A percentile compares a stretch with the other conserved stretches of the same genome.
These are phyloP conservation scores for Trichosporon sp. DNA, from an alignment of 1,284 basidiomycete species.

Conservation along the genomic window DNA sequence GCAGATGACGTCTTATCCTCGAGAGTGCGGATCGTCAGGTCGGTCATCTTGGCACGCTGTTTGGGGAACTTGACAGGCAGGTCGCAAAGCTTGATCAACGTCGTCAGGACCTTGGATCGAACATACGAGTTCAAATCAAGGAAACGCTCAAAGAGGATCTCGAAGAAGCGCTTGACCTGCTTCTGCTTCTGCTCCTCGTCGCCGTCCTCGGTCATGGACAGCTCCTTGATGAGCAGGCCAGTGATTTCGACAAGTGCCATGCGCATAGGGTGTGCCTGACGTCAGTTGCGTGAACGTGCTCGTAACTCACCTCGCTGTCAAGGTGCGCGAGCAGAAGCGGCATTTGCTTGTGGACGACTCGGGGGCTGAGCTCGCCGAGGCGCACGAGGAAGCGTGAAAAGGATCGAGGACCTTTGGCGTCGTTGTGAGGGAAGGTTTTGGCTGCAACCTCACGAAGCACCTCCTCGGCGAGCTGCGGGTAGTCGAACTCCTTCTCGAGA, in stretches of 20 bases:
- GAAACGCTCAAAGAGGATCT: conserved; percentile 76
- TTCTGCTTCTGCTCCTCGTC: conserved; percentile 64
- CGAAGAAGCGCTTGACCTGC: conserved; percentile 77
- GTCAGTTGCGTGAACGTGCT: neutral
- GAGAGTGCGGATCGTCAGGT: conserved; percentile 70
- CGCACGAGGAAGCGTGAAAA: conserved; percentile 82
- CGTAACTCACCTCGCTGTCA: conserved; percentile 75
- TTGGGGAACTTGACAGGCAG: conserved; percentile 80
- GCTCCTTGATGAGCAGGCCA: conserved; percentile 71
- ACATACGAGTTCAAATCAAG: conserved; percentile 89
- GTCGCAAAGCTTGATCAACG: conserved; percentile 64
- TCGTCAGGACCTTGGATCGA: conserved; percentile 76
- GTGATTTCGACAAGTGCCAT: conserved; percentile 86
- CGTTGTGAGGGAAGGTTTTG: conserved; percentile 51
- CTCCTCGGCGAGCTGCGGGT: conserved; percentile 83
- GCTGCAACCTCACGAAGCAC: conserved; percentile 58
- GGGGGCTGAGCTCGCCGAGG: conserved; percentile 75
- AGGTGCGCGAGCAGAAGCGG: conserved; percentile 76
- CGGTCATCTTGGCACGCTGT: conserved; percentile 71
- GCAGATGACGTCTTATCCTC: conserved; percentile 89
- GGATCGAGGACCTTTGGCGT: conserved; percentile 79
- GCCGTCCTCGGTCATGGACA: conserved; percentile 60
- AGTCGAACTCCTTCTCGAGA: conserved; percentile 81
- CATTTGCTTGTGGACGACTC: conserved; percentile 86
- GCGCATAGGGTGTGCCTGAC: conserved; percentile 88